Base-by-base conservation (phyloP, 768 basidiomycete genomes). In the Erythrobasidium yunnanense region DNA sequence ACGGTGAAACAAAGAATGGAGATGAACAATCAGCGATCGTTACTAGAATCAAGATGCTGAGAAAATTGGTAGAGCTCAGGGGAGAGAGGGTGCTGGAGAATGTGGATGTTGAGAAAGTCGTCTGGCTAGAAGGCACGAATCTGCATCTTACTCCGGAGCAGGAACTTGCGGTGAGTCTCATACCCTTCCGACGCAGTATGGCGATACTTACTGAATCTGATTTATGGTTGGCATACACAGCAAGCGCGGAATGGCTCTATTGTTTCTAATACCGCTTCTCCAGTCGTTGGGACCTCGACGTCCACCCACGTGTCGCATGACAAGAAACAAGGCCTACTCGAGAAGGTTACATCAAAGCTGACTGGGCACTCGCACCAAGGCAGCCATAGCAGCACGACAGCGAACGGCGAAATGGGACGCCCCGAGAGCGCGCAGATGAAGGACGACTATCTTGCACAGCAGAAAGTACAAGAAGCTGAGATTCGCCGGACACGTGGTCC, bases 311-410 rank as follows among this genome's bases (percentile, higher is more conserved):
- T 38, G 11, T 5, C 27, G 23, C 23, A 32, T 15, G 42, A 22
- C 8, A 60, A 38, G 54, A 55, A 55, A 32, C 57, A 60, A 13
- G 57, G 57, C 38, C 34, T 60, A 7, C 25, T 60, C 7, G 34
- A 60, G 18, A 42, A 42, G 11, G 54, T 55, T 2, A 55, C 54
- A 33, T 55, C 30, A 32, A 38, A 23, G 33, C 33, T 22, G 22
- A 32, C 30, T 22, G 42, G 4, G 42, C 25, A 15, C 33, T 4
- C 29, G 15, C 23, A 55, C 23, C 54, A 32, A 20, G 30, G 15
- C 29, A 20, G 23, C 25, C 4, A 11, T 20, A 33, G 4, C 23
- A 2, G 6, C 13, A 5, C 29, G n/a, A 20, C 5, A 32, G 11
- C 6, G 17, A 7, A 4, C 20, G 2, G n/a, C 4, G 51, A 52